phyloP scores from a whole-genome alignment of 805 yeast species.

The Candida piceae region DNA sequence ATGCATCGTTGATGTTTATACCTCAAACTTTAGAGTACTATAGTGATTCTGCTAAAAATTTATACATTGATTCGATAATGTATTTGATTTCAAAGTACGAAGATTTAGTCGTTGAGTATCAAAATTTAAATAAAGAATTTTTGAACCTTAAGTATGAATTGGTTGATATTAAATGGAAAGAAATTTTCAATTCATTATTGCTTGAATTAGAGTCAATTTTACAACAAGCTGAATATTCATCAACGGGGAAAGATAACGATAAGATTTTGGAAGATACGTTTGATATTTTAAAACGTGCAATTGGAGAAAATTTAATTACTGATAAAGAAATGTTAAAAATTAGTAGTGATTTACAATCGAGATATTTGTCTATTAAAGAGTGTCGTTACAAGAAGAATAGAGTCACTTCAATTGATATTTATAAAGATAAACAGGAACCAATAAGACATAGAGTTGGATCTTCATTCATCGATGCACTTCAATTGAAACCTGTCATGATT shows the following conservation, averaged over 20 bases:
- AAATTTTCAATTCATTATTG: slow-evolving; percentile 44
- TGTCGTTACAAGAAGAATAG: not conserved
- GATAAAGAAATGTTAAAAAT: slow-evolving; percentile 3
- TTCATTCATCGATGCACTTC: slow-evolving; percentile 15
- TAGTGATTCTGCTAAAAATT: slow-evolving; percentile 24
- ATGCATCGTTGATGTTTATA: slow-evolving; percentile 46
- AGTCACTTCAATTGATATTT: too few species aligned
- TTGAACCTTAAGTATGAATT: slow-evolving; percentile 38
- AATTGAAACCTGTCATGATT: slow-evolving; percentile 22
- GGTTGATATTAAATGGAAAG: slow-evolving; percentile 53
- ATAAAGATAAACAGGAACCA: too few species aligned
- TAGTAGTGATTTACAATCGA: slow-evolving; percentile 3
- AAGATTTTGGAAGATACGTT: slow-evolving; percentile 10
- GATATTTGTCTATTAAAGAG: slow-evolving; percentile 6
- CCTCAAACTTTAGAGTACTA: slow-evolving; percentile 46
- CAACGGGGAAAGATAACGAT: slow-evolving; percentile 2
- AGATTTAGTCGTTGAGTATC: slow-evolving; percentile 35
- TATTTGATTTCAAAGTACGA: slow-evolving; percentile 36
- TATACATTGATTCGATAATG: slow-evolving; percentile 29
- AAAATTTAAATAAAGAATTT: slow-evolving; percentile 37
- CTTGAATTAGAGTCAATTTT: too few species aligned
- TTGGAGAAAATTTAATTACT: slow-evolving; percentile 15
- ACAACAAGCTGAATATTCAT: too few species aligned
- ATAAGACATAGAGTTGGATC: slow-evolving; percentile 10
- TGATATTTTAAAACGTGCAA: slow-evolving; percentile 18